Base-by-base conservation (phyloP, 169 alveolate genomes). In the Sarcocystis neurona region DNA sequence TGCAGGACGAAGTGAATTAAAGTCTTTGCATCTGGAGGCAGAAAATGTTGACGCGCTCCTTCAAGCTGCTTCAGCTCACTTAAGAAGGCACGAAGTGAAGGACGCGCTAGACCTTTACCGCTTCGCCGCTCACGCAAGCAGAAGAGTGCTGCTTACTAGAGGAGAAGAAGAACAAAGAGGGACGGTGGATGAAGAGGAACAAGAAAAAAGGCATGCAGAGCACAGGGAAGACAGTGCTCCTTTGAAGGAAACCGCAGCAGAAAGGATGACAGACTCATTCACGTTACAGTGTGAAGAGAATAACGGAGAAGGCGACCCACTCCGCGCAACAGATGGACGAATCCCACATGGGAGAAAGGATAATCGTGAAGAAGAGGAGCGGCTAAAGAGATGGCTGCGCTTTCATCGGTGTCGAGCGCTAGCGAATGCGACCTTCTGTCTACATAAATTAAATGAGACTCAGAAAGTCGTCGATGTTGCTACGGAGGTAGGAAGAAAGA, bases 381-480 rank as follows among this genome's bases (percentile, higher is more conserved):
- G 44, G 6, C 12, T 3, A 72, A n/a, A n/a, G n/a, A n/a, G n/a
- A n/a, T n/a, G n/a, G n/a, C n/a, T 72, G 58, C 82, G 56, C 12
- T n/a, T 72, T 18, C 56, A 72, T 32, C 82, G 82, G 43, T 39
- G 34, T 43, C 82, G 82, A 39, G 82, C 82, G 15, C 82, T 72
- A 3, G 56, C 82, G 27, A 72, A 72, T 18, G 82, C 82, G 18
- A 39, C 39, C 10, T 56, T 72, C 46, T 72, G 82, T 39, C 53
- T 37, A 8, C 82, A 3, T 6, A 32, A 72, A 12, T 18, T 72
- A 8, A 39, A 39, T 43, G 58, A 10, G 3, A 39, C 27, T 27
- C 43, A 43, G 20, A 23, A 32, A 0, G 82, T 72, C 56, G 56
- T 72, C 48, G 46, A 72, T 18, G 82, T 20, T 27, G 56, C 82